A percentile compares a stretch with the other conserved stretches of the same genome.
Conservation (phyloP, 1,139 yeast species). For the Protomyces arabidopsidicola region DNA sequence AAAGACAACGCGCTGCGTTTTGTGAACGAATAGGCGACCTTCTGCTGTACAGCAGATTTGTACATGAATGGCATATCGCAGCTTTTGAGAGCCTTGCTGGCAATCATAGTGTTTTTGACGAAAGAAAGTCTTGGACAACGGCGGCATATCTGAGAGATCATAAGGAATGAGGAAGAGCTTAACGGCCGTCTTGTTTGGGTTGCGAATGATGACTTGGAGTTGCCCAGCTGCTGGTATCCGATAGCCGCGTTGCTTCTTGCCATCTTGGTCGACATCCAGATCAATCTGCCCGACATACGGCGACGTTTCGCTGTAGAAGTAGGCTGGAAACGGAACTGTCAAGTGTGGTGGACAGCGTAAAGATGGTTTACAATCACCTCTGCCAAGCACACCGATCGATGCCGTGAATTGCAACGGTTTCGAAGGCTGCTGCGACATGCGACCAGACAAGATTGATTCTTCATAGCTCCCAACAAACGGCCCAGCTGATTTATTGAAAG, state of each 20-base stretch:
- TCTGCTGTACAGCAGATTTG: slow-evolving; percentile 39
- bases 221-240: slow-evolving; percentile 44
- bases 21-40: slow-evolving; percentile 41
- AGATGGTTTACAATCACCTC: slow-evolving; percentile 31
- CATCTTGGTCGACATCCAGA: slow-evolving; percentile 35
- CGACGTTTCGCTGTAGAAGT: slow-evolving; percentile 41
- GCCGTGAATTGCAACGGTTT: slow-evolving; percentile 38
- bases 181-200: slow-evolving; percentile 43
- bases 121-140: slow-evolving; percentile 39
- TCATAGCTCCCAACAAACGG: slow-evolving; percentile 41
- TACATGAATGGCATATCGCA: slow-evolving; percentile 40
- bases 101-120: slow-evolving; percentile 38
- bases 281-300: slow-evolving; percentile 46
- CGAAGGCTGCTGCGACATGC: slow-evolving; percentile 40
- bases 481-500: slow-evolving; percentile 10
- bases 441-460: slow-evolving; percentile 40
- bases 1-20: slow-evolving; percentile 42
- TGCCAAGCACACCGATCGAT: slow-evolving; percentile 38
- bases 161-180: slow-evolving; percentile 43
- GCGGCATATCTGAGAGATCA: slow-evolving; percentile 40
- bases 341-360: slow-evolving; percentile 38
- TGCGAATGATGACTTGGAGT: slow-evolving; percentile 45
- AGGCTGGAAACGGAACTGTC: slow-evolving; percentile 40
- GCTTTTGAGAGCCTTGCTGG: slow-evolving; percentile 12
- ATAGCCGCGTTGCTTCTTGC: slow-evolving; percentile 40